phyloP scores from a whole-genome alignment of 1,284 basidiomycete genomes.

The Rhizoctonia solani region DNA sequence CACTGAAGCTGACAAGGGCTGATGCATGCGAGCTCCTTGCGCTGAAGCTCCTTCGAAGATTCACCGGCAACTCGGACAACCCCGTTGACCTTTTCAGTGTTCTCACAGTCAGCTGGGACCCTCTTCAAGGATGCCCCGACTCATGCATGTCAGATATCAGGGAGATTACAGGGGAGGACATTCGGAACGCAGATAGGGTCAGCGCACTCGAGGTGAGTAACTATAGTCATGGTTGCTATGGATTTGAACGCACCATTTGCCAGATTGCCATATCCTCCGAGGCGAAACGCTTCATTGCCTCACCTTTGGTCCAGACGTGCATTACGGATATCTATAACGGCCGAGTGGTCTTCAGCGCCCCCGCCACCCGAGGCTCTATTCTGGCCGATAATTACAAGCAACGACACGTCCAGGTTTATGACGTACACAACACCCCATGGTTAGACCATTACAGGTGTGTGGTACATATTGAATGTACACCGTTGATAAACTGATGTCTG shows the following conservation, averaged over 20 bases:
- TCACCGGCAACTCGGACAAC: slow-evolving; percentile 62
- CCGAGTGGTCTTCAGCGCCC: slow-evolving; percentile 48
- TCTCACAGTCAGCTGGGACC: slow-evolving; percentile 78
- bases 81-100: slow-evolving; percentile 71
- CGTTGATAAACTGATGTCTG: not conserved
- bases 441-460: slow-evolving; percentile 76
- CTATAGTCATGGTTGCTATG: not conserved
- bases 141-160: slow-evolving; percentile 68
- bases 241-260: not conserved
- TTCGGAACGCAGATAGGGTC: slow-evolving; percentile 60
- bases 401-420: slow-evolving; percentile 72
- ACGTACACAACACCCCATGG: slow-evolving; percentile 72
- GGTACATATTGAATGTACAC: not conserved
- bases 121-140: slow-evolving; percentile 74
- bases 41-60: slow-evolving; percentile 78
- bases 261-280: slow-evolving; percentile 85
- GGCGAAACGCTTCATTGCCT: slow-evolving; percentile 77
- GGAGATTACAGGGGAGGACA: slow-evolving; percentile 55
- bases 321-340: slow-evolving; percentile 80
- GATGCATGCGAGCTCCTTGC: slow-evolving; percentile 82
- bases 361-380: slow-evolving; percentile 68
- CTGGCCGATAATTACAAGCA: slow-evolving; percentile 87
- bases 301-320: slow-evolving; percentile 79
- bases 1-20: slow-evolving; percentile 70
- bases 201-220: slow-evolving; percentile 74